A percentile compares a stretch with the other conserved stretches of the same genome.
Conservation (phyloP, 2,329 filamentous ascomycete species). For the Chaetomium globosum region DNA sequence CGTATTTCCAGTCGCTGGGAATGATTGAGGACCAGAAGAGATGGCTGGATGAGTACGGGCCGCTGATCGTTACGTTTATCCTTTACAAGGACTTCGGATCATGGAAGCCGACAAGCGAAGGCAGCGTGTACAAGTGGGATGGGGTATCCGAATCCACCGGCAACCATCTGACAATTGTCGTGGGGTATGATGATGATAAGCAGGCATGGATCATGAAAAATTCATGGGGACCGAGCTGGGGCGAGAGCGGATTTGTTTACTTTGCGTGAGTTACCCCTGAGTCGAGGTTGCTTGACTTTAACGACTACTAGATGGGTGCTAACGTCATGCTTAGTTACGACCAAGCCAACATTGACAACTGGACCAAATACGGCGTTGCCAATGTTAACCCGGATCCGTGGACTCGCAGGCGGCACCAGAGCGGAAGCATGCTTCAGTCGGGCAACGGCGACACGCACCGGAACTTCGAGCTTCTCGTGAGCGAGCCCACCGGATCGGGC, state of each 20-base stretch:
- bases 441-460: conserved; percentile 32
- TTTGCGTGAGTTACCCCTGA: conserved; percentile 28
- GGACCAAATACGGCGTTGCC: conserved; percentile 33
- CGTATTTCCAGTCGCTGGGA: conserved; percentile 26
- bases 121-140: conserved; percentile 27
- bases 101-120: conserved; percentile 20
- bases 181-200: conserved; percentile 32
- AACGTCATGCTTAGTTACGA: conserved; percentile 26
- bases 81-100: conserved; percentile 29
- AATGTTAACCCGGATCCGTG: conserved; percentile 35
- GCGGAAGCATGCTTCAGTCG: conserved; percentile 32
- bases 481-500: background rate
- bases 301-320: background rate
- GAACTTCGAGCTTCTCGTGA: conserved; percentile 31
- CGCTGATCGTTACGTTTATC: conserved; percentile 31
- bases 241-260: conserved; percentile 31
- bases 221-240: conserved; percentile 33
- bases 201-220: conserved; percentile 36
- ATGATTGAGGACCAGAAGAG: conserved; percentile 33
- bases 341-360: conserved; percentile 31
- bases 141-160: conserved; percentile 22
- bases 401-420: conserved; percentile 31
- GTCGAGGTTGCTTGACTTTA: no score
- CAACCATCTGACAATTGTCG: conserved; percentile 32
- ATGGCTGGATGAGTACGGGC: conserved; percentile 34